Evolutionary conservation across 2,329 filamentous ascomycete species (phyloP).

Genomic region (Capronia americana): DNA sequence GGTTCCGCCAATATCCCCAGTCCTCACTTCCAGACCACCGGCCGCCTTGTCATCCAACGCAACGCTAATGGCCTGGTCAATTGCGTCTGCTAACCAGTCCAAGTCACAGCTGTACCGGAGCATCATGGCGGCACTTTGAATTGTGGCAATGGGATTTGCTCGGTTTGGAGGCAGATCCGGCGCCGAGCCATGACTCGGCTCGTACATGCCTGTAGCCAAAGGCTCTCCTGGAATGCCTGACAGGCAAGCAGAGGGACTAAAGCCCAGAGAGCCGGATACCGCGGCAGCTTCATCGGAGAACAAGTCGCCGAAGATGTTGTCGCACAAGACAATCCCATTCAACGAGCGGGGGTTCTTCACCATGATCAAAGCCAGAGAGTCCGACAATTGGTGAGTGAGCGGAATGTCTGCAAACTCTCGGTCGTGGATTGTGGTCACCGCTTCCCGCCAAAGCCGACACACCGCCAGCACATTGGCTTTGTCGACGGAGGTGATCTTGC

Average conservation of each 20-base stretch:
- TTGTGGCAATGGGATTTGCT: constrained; percentile 86
- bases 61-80: constrained; percentile 78
- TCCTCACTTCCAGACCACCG: constrained; percentile 64
- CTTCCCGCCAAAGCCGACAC: constrained; percentile 81
- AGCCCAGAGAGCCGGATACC: constrained; percentile 83
- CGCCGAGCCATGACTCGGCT: constrained; percentile 80
- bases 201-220: constrained; percentile 79
- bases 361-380: constrained; percentile 89
- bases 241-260: constrained; percentile 84
- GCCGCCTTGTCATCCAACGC: constrained; percentile 67
- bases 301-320: constrained; percentile 92
- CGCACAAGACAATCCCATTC: constrained; percentile 86
- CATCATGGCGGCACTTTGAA: constrained; percentile 92
- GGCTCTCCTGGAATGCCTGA: constrained; percentile 69
- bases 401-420: constrained; percentile 84
- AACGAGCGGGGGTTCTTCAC: constrained; percentile 83
- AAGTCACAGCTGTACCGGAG: constrained; percentile 85
- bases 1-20: constrained; percentile 79
- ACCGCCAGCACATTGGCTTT: constrained; percentile 94
- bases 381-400: constrained; percentile 84
- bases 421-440: constrained; percentile 78
- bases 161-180: constrained; percentile 65
- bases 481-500: constrained; percentile 81
- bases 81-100: constrained; percentile 72
- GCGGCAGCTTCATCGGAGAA: constrained; percentile 90